Conservation (phyloP, 108 stramenopile species). For the Asterionellopsis glacialis region DNA sequence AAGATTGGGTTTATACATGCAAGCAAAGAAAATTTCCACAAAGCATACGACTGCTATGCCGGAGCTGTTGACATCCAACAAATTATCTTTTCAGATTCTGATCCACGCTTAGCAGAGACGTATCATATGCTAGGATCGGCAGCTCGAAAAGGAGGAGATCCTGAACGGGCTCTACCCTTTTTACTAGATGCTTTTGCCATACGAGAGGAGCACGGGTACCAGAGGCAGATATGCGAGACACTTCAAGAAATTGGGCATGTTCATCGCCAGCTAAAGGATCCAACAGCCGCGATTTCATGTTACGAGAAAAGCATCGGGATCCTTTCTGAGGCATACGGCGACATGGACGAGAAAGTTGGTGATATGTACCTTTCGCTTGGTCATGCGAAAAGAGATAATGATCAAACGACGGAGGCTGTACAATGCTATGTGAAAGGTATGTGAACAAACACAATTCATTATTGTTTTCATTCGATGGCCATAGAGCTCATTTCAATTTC, state of each 20-base stretch:
- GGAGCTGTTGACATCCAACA: conserved; percentile 42
- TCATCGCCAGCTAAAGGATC: conserved; percentile 37
- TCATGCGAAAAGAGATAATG: conserved; percentile 10
- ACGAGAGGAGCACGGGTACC: conserved; percentile 30
- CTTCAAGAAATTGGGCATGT: conserved; percentile 56
- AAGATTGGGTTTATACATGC: conserved; percentile 37
- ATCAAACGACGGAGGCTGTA: conserved; percentile 1
- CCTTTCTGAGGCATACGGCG: conserved; percentile 4
- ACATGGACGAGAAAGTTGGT: conserved; percentile 7
- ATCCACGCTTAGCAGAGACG: conserved; percentile 44
- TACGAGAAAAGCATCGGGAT: conserved; percentile 45
- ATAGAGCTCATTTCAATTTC: neutral
- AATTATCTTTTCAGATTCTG: conserved; percentile 27
- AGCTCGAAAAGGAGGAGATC: conserved; percentile 24
- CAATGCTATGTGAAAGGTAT: conserved; percentile 7
- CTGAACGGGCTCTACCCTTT: conserved; percentile 24
- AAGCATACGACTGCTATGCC: conserved; percentile 32
- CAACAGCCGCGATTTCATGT: conserved; percentile 27
- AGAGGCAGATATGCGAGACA: conserved; percentile 32
- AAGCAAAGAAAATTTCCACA: conserved; percentile 23
- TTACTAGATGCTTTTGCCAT: conserved; percentile 48
- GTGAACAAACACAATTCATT: neutral
- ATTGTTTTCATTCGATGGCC: neutral
- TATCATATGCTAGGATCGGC: conserved; percentile 40
- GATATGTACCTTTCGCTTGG: conserved; percentile 20